Conservation (phyloP, 257 asterid species). For the Solanum chiquidenum region DNA sequence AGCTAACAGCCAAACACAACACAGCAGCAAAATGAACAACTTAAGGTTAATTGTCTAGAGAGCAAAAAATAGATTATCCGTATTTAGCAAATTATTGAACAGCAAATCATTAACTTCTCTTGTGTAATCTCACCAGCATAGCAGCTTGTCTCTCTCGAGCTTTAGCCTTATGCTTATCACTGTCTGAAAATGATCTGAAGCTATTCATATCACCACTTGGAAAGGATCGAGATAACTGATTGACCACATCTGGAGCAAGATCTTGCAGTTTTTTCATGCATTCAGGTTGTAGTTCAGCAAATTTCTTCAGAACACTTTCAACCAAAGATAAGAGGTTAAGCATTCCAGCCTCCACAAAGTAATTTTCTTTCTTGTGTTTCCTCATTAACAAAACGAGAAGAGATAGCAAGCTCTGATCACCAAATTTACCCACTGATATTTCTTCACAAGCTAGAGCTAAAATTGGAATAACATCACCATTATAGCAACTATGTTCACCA, state of each 20-base stretch:
- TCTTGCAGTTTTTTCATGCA: conserved; percentile 67
- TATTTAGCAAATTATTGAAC: not conserved
- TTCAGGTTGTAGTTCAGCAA: conserved; percentile 71
- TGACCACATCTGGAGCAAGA: conserved; percentile 67
- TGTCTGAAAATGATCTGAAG: conserved; percentile 34
- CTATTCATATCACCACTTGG: conserved; percentile 22
- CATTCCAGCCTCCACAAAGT: conserved; percentile 51
- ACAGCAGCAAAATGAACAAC: not conserved
- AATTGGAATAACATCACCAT: conserved; percentile 58
- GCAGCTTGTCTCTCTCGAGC: conserved; percentile 99
- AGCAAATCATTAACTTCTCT: not conserved
- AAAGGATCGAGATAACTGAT: conserved; percentile 41
- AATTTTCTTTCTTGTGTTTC: conserved; percentile 63
- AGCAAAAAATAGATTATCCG: not conserved
- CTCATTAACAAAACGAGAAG: conserved; percentile 79
- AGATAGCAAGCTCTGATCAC: conserved; percentile 82
- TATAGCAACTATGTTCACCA: conserved; percentile 35
- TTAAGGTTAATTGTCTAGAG: not conserved
- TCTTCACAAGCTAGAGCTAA: conserved; percentile 78
- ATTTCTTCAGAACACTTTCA: conserved; percentile 50
- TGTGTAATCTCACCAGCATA: conserved; percentile 54
- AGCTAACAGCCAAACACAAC: not conserved
- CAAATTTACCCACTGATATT: conserved; percentile 37
- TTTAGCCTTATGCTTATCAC: conserved; percentile 76
- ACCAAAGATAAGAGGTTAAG: conserved; percentile 46